A percentile compares a stretch with the other conserved stretches of the same genome.
phyloP scores from a whole-genome alignment of 2,329 filamentous ascomycete species.

The Gnomoniopsis sp. region DNA sequence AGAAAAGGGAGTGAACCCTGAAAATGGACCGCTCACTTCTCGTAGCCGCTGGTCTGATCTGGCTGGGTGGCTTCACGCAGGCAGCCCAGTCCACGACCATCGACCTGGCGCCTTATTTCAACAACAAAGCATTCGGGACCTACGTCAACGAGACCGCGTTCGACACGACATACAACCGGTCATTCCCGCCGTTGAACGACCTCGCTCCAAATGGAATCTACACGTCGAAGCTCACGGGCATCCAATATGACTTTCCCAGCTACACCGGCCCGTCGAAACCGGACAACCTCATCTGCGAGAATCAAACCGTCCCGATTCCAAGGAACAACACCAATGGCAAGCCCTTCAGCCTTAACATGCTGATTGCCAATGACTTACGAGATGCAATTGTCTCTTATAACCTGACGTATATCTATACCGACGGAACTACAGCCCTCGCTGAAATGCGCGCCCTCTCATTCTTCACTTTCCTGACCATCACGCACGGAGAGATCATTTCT shows the following conservation, averaged over 20 bases:
- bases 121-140: slow-evolving; percentile 45
- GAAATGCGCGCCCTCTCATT: slow-evolving; percentile 43
- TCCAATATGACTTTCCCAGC: slow-evolving; percentile 39
- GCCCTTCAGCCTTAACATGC: slow-evolving; percentile 34
- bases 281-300: slow-evolving; percentile 42
- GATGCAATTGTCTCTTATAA: slow-evolving; percentile 35
- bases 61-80: background rate
- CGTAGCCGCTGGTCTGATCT: background rate
- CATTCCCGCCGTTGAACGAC: slow-evolving; percentile 34
- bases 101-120: slow-evolving; percentile 35
- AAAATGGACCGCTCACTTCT: background rate
- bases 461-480: slow-evolving; percentile 41
- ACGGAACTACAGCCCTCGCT: slow-evolving; percentile 34
- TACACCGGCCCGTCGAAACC: slow-evolving; percentile 31
- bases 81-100: slow-evolving; percentile 25
- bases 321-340: background rate
- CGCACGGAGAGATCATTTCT: slow-evolving; percentile 42
- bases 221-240: slow-evolving; percentile 36
- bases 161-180: slow-evolving; percentile 35
- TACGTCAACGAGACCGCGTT: slow-evolving; percentile 43
- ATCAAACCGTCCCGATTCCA: slow-evolving; percentile 34
- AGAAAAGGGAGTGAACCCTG: too few relatives aligned
- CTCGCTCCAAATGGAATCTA: slow-evolving; percentile 27
- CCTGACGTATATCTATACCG: slow-evolving; percentile 39
- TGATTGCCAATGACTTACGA: slow-evolving; percentile 39